Conservation (phyloP, 805 yeast species). For the Metschnikowia henanensis region DNA sequence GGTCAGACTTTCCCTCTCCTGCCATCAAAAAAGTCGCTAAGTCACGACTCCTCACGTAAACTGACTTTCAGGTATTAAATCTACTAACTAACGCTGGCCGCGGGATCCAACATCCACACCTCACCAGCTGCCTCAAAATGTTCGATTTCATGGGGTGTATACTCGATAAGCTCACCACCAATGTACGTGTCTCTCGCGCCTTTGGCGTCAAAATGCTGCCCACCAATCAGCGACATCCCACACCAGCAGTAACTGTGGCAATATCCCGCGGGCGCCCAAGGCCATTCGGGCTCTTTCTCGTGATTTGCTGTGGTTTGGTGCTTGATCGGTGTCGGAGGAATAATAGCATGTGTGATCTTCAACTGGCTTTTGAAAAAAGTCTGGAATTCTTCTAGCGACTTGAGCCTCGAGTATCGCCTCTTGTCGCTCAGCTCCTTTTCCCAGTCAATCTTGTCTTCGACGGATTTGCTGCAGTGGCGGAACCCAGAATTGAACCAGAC, state of each 20-base stretch:
- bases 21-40: too few relatives aligned
- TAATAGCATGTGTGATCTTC: constrained; percentile 42
- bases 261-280: constrained; percentile 23
- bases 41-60: too few relatives aligned
- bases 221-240: constrained; percentile 57
- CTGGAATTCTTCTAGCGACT: constrained; percentile 24
- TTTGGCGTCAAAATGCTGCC: constrained; percentile 27
- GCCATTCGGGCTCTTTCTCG: constrained; percentile 4
- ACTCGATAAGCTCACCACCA: neutral
- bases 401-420: constrained; percentile 24
- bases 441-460: constrained; percentile 25
- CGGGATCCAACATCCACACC: constrained; percentile 40
- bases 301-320: neutral
- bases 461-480: constrained; percentile 47
- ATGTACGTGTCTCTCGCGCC: constrained; percentile 7
- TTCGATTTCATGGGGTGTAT: neutral
- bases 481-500: constrained; percentile 73
- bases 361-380: constrained; percentile 31
- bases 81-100: neutral
- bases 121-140: constrained; percentile 41
- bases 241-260: constrained; percentile 62
- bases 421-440: constrained; percentile 26
- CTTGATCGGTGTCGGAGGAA: constrained; percentile 5
- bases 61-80: too few relatives aligned
- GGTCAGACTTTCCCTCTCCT: too few relatives aligned